Percentiles rank a stretch among this genome's conserved stretches.
phyloP scores from a whole-genome alignment of 805 yeast species.

The Maudiozyma pseudohumilis region DNA sequence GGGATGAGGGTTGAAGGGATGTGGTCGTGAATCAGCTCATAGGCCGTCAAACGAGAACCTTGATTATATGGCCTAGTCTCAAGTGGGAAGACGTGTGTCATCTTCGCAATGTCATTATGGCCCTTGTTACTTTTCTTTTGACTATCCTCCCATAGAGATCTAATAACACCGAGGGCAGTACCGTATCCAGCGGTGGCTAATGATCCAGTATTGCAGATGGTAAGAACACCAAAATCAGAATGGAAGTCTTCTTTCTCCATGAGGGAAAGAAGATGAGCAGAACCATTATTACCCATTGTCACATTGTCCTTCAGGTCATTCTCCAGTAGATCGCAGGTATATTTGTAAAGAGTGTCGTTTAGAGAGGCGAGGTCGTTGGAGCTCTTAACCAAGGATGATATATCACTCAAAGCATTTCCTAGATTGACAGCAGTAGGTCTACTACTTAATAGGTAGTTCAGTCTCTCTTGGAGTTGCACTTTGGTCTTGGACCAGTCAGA shows the following conservation, averaged over 20 bases:
- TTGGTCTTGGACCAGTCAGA: conserved; percentile 29
- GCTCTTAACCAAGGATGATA: conserved; percentile 25
- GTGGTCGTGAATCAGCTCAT: conserved; percentile 72
- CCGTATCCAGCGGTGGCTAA: conserved; percentile 97
- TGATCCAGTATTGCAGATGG: conserved; percentile 95
- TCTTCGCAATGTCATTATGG: conserved; percentile 32
- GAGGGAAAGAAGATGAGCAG: conserved; percentile 46
- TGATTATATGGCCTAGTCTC: conserved; percentile 97
- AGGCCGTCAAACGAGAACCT: conserved; percentile 89
- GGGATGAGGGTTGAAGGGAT: conserved; percentile 85
- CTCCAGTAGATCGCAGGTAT: conserved; percentile 48
- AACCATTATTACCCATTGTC: conserved; percentile 73
- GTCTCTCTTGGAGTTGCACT: conserved; percentile 33
- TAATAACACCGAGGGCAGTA: conserved; percentile 86
- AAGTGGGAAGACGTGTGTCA: conserved; percentile 71
- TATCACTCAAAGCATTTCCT: conserved; percentile 50
- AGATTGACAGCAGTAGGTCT: conserved; percentile 96
- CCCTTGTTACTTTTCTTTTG: conserved; percentile 19
- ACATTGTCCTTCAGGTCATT: conserved; percentile 74
- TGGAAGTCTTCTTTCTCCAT: conserved; percentile 39
- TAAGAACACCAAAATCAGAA: conserved; percentile 71
- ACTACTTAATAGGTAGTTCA: conserved; percentile 61
- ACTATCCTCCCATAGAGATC: conserved; percentile 48
- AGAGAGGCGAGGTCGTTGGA: conserved; percentile 21
- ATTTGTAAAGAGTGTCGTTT: conserved; percentile 30